These are phyloP conservation scores for Nitzschia sp. DNA, from an alignment of 108 stramenopile species.

Conservation along the genomic window DNA sequence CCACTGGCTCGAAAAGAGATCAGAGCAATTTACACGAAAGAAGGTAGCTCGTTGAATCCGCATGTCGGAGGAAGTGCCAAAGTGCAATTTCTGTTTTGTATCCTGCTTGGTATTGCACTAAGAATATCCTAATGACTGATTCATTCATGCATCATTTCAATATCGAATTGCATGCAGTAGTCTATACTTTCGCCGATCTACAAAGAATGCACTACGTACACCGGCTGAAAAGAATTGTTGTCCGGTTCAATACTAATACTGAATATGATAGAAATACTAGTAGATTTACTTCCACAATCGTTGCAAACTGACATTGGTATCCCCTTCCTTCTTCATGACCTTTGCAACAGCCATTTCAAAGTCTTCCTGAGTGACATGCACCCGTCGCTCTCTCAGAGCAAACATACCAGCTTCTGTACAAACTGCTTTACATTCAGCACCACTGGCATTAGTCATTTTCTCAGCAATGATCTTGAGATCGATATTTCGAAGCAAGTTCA, in stretches of 20 bases:
- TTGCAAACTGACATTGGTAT: slow-evolving; percentile 92
- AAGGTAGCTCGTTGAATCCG: slow-evolving; percentile 71
- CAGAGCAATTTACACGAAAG: slow-evolving; percentile 61
- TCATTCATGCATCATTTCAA: too few relatives aligned
- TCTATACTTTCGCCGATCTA: too few relatives aligned
- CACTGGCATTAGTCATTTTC: slow-evolving; percentile 94
- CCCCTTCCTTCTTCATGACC: slow-evolving; percentile 99
- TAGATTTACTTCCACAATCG: slow-evolving; percentile 96
- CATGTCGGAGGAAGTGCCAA: slow-evolving; percentile 85
- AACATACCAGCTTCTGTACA: slow-evolving; percentile 99
- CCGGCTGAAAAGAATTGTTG: too few relatives aligned
- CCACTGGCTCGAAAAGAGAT: slow-evolving; percentile 61
- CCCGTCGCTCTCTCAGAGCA: slow-evolving; percentile 97
- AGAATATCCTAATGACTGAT: slow-evolving; percentile 4
- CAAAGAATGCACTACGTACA: too few relatives aligned
- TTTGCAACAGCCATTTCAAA: slow-evolving; percentile 99
- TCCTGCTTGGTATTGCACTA: slow-evolving; percentile 47
- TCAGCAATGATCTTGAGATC: slow-evolving; percentile 92
- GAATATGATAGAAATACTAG: not conserved
- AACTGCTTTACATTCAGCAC: slow-evolving; percentile 99
- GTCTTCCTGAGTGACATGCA: slow-evolving; percentile 99
- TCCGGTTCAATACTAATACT: not conserved
- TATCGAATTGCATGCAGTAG: too few relatives aligned
- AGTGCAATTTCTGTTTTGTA: slow-evolving; percentile 76
- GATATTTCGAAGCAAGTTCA: slow-evolving; percentile 97